Base-by-base conservation (phyloP, 768 basidiomycete species). In the Tubosaeta brunneosetosa region DNA sequence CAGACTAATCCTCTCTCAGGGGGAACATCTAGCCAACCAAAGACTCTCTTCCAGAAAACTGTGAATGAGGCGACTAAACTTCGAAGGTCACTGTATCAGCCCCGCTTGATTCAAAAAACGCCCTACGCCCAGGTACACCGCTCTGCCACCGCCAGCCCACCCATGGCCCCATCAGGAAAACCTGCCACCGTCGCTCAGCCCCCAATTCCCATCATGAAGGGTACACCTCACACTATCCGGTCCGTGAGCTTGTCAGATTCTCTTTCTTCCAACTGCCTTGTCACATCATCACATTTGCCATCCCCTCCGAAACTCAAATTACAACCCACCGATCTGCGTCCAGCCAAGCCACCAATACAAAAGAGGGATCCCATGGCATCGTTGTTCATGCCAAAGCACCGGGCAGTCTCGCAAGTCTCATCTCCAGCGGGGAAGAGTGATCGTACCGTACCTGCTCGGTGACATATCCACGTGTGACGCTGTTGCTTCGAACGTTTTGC, bases 11-110 rank as follows among this genome's bases (percentile, higher is more conserved):
- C 49, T 29, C 42, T 29, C 22, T 37, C 54, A 78, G 77, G 79
- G 73, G 67, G 67, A 19, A 55, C 67, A 6, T 9, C 70, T n/a
- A 56, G 51, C 47, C 73, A 71, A 36, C 83, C 85, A 19, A 90
- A 85, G 71, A 77, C 84, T 14, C 72, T 91, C 17, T 84, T 92
- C 59, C 85, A 91, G 73, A 90, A 87, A 71, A 84, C 88, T 6
- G 81, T 80, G 52, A 74, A 74, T 40, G 86, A 90, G 60, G 84
- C 87, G 11, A 83, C 79, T 26, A 86, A 81, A 66, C 68, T 85
- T 43, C 82, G 84, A 66, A 81, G 78, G 65, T 78, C 79, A 29
- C 70, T 88, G 59, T 85, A 81, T 60, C 71, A 71, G 43, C 65
- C 77, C 44, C 77, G 77, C 41, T 73, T 78, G 52, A 53, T 82